These are phyloP conservation scores for Pseudevernia furfuracea DNA, from an alignment of 495 filamentous ascomycete species.

Conservation along the genomic window DNA sequence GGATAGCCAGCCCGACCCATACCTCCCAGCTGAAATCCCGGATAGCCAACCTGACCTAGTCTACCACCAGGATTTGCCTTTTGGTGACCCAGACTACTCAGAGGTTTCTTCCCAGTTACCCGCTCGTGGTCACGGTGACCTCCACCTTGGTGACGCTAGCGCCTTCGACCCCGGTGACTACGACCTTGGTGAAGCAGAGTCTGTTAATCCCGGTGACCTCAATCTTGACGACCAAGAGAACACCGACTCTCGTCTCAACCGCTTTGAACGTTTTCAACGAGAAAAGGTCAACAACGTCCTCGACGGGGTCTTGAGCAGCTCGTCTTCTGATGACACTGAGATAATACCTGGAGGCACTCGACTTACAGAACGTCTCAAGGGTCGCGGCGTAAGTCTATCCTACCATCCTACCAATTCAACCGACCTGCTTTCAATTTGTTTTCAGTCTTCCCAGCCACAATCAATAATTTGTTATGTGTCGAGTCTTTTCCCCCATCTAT, in stretches of 20 bases:
- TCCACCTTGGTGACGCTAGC: neutral
- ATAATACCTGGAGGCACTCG: constrained; percentile 9
- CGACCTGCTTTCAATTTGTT: neutral
- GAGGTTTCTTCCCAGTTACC: neutral
- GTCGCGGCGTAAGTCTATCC: constrained; percentile 9
- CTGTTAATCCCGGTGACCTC: neutral
- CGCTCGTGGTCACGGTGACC: neutral
- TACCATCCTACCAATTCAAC: neutral
- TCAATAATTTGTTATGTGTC: neutral
- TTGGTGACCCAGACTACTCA: neutral
- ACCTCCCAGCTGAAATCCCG: neutral
- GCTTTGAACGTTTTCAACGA: neutral
- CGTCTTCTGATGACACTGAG: constrained; percentile 1
- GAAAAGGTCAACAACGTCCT: neutral
- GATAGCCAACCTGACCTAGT: neutral
- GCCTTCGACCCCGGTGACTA: neutral
- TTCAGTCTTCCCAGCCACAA: neutral
- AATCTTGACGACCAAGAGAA: neutral
- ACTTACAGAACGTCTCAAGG: neutral
- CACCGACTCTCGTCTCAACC: neutral
- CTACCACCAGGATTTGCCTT: neutral
- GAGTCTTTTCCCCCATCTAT: neutral
- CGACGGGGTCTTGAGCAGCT: neutral
- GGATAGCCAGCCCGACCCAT: constrained; percentile 9
- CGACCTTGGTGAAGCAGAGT: neutral